Conservation (phyloP, 371 early-diverging fungal genomes). For the Scutellospora calospora region DNA sequence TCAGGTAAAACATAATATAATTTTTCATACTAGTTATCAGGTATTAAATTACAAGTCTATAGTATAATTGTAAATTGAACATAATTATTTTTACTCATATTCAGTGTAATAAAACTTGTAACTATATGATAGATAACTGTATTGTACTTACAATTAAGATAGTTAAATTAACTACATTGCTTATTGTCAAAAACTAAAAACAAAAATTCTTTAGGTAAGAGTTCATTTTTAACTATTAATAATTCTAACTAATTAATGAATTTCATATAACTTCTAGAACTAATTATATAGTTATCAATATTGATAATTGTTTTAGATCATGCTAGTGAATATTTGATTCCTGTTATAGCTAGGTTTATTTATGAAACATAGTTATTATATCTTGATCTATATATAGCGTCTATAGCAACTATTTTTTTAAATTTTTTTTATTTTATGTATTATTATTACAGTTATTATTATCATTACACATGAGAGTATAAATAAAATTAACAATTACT, state of each 20-base stretch:
- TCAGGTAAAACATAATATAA: too few relatives aligned
- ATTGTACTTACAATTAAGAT: conserved; percentile 23
- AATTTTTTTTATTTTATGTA: conserved; percentile 10
- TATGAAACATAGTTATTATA: conserved; percentile 28
- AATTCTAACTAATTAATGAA: conserved; percentile 9
- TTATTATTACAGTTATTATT: neutral
- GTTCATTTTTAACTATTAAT: neutral
- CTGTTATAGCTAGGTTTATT: neutral
- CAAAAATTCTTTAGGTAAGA: conserved; percentile 17
- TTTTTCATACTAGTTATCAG: too few relatives aligned
- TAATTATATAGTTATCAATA: too few relatives aligned
- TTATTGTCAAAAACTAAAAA: conserved; percentile 35
- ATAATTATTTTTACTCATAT: too few relatives aligned
- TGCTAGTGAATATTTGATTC: conserved; percentile 28
- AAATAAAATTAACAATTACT: conserved; percentile 29
- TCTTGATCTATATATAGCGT: conserved; percentile 25
- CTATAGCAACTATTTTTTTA: conserved; percentile 5
- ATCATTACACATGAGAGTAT: conserved; percentile 29
- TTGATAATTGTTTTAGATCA: too few relatives aligned
- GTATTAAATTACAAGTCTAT: too few relatives aligned
- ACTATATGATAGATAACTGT: conserved; percentile 23
- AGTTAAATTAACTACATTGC: conserved; percentile 21
- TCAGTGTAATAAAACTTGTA: too few relatives aligned
- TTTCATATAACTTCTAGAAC: neutral
- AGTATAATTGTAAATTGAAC: too few relatives aligned